Evolutionary conservation across 495 filamentous ascomycete species (phyloP), one percentile per base, ranked within the genome.

Genomic region (Hypoxylon perforatum): DNA sequence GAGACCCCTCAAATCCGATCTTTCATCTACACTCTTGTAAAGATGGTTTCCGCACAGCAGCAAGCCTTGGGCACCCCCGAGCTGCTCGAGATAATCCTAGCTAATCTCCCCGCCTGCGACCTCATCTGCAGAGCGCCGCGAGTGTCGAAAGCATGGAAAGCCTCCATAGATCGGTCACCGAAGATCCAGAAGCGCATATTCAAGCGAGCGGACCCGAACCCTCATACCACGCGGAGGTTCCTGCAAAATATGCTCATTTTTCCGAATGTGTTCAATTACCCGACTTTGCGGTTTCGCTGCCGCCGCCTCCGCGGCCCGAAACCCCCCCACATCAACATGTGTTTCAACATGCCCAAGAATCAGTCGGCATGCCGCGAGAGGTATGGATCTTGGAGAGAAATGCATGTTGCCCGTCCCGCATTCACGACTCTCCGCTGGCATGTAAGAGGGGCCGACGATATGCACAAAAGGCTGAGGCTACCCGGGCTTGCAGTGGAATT

Each of bases 101-200:
- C 15, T 0, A 2, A 38, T 6, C 1, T 47, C 25, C 2, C 17
- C 0, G 12, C 18, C 6, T 3, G n/a, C 4, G 22, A 48, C 0
- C 1, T 52, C 11, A 39, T 65, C 8, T n/a, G 53, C 5, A 48
- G 47, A 3, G 11, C 30, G 1, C 62, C 52, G 30, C 3, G 55
- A 2, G 48, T 65, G 3, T 58, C 39, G 1, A 65, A 52, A n/a
- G 3, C 5, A 4, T 65, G 61, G 61, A 65, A 23, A 28, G 44
- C 17, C 0, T 7, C 17, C 9, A 48, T 55, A 7, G 11, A 41
- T 2, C 18, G 0, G 4, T 62, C 59, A 11, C 28, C 41, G 0
- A 22, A 1, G 4, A 11, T 62, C 15, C 59, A 55, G 22, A 19
- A 28, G 21, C 2, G 5, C 35, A 2, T 4, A 4, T 38, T 38